phyloP scores from a whole-genome alignment of 805 yeast genomes.

The Kodamaea laetipori region DNA sequence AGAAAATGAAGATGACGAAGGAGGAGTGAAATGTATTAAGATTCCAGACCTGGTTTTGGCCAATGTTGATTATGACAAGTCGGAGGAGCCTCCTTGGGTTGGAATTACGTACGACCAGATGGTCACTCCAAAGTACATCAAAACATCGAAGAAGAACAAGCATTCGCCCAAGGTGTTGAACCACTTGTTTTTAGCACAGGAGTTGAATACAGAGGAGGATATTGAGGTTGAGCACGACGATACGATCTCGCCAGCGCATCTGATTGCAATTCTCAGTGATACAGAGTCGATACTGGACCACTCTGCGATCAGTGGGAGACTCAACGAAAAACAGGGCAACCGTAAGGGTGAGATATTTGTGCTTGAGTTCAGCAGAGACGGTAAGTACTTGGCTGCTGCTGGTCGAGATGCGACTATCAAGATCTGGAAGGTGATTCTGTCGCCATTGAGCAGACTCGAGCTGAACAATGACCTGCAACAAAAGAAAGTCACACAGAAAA shows the following conservation, averaged over 20 bases:
- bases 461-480: conserved; percentile 23
- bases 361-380: conserved; percentile 74
- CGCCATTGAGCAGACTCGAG: conserved; percentile 67
- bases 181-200: conserved; percentile 67
- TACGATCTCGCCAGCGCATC: conserved; percentile 4
- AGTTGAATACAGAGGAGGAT: conserved; percentile 36
- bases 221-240: conserved; percentile 1
- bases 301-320: conserved; percentile 10
- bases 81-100: conserved; percentile 26
- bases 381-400: conserved; percentile 80
- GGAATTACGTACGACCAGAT: conserved; percentile 44
- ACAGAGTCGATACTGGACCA: conserved; percentile 12
- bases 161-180: conserved; percentile 49
- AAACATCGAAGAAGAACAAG: conserved; percentile 48
- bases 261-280: conserved; percentile 12
- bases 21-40: conserved; percentile 3
- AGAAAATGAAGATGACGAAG: conserved; percentile 7
- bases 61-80: conserved; percentile 5
- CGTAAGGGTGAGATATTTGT: conserved; percentile 62
- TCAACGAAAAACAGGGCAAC: conserved; percentile 26
- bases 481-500: conserved; percentile 8
- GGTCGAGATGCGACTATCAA: conserved; percentile 71
- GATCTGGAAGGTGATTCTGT: conserved; percentile 78
- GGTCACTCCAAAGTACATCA: conserved; percentile 57
- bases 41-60: conserved; percentile 4